A percentile compares a stretch with the other conserved stretches of the same genome.
Conservation (phyloP, 2,329 filamentous ascomycete species). For the Trichoderma pleuroti region DNA sequence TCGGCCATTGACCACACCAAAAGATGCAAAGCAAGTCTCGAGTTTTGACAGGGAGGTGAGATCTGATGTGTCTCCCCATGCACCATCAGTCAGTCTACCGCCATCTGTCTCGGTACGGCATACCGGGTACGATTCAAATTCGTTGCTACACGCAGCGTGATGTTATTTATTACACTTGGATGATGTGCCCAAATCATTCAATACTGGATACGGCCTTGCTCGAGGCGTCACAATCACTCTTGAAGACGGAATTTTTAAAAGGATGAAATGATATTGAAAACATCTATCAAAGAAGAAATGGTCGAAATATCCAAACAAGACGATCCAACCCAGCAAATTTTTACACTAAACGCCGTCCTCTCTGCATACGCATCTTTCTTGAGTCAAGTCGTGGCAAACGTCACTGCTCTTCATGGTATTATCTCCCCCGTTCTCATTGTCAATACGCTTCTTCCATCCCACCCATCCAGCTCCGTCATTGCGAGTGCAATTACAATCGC, state of each 20-base stretch:
- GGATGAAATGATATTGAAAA: constrained; percentile 1
- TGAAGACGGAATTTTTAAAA: neutral
- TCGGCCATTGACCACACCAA: neutral
- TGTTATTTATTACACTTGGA: neutral
- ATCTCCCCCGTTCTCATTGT: neutral
- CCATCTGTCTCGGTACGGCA: neutral
- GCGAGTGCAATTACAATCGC: constrained; percentile 28
- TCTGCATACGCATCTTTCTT: neutral
- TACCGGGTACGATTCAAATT: neutral
- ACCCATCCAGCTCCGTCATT: neutral
- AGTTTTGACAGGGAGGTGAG: neutral
- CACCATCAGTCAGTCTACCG: neutral
- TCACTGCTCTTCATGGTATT: neutral
- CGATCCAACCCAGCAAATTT: neutral
- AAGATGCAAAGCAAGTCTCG: neutral
- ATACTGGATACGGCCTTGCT: no score
- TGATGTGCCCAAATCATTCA: neutral
- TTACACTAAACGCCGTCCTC: constrained; percentile 10
- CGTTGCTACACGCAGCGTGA: neutral
- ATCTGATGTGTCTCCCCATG: no score
- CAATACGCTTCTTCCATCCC: neutral
- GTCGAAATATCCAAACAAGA: neutral
- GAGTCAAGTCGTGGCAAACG: constrained; percentile 5
- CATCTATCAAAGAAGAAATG: constrained; percentile 2
- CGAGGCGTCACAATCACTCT: neutral